Evolutionary conservation across 192 early-diverging fungal species (phyloP).

Genomic region (Coemansia sp.): DNA sequence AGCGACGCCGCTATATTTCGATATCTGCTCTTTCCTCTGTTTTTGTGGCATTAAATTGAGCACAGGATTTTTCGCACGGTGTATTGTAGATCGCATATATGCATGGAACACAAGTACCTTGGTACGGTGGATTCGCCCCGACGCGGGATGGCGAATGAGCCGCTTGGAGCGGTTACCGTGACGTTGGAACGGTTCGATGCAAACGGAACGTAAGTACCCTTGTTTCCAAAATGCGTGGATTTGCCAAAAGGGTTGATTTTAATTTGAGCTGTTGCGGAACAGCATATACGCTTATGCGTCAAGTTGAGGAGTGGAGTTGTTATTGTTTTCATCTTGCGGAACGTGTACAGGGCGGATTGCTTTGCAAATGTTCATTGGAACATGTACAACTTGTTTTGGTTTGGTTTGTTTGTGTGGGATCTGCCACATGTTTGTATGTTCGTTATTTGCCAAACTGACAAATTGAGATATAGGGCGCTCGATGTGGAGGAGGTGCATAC

Average conservation of each 20-base stretch:
- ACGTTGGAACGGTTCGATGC: conserved; percentile 30
- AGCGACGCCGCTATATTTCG: not conserved
- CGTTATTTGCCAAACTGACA: too few species aligned
- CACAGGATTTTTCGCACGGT: not conserved
- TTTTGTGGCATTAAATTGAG: not conserved
- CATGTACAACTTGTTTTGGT: not conserved
- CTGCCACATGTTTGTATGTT: not conserved
- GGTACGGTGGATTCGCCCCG: conserved; percentile 29
- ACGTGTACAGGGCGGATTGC: too few species aligned
- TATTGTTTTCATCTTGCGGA: too few species aligned
- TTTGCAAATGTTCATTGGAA: too few species aligned
- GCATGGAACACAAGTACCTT: conserved; percentile 34
- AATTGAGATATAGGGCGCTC: not conserved
- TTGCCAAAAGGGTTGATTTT: not conserved
- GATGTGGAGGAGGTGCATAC: conserved; percentile 18
- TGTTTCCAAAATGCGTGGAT: not conserved
- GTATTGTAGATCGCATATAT: conserved; percentile 15
- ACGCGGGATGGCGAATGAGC: conserved; percentile 17
- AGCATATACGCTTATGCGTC: not conserved
- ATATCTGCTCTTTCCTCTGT: not conserved
- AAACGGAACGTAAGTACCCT: conserved; percentile 42
- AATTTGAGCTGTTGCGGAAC: not conserved
- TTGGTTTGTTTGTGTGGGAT: not conserved
- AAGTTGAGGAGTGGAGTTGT: too few species aligned
- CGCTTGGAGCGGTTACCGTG: conserved; percentile 29